Base-by-base conservation (phyloP, 164 flowering plant species). In the Liriodendron chinense region DNA sequence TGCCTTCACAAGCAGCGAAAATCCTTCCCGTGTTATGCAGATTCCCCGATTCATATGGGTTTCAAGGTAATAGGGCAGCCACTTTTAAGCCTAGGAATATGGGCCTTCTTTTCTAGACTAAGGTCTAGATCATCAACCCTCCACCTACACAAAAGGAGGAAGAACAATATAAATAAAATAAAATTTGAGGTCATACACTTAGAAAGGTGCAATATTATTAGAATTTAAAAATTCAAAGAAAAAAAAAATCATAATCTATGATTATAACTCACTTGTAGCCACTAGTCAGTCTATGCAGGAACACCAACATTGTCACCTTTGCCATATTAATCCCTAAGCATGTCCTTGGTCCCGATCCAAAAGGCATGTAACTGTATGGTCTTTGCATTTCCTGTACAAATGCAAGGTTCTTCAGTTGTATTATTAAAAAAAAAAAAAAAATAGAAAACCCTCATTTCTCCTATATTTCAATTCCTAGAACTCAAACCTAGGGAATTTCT, bases 321-420 rank as follows among this genome's bases (percentile, higher is more conserved):
- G 83, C 83, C 14, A 81, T 76, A 74, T 81, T 81, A 61, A 78
- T 78, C 0, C 92, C 92, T 0, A 87, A 73, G 80, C 90, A 89
- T 64, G 87, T 81, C 79, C 90, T 86, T 9, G 75, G 86, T 14
- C 89, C 92, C 73, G 83, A 78, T 64, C 92, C 90, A 69, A 89
- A 89, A 1, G 88, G 86, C 23, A 89, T 72, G 82, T 86, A 89
- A 71, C 88, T 85, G 75, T 81, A 84, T 21, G 90, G 86, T 63
- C 79, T 89, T 9, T 81, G 65, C n/a, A 79, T 84, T 34, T 84
- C 88, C 88, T 89, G 74, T 21, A 20, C 22, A 48, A 50, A 9
- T 12, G 14, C 18, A 22, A 6, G 12, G 25, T 50, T 48, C 61
- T 49, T 24, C 8, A 24, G 24, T 21, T 21, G 47, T 66, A 66